A percentile compares a stretch with the other conserved stretches of the same genome.
Evolutionary conservation across 192 early-diverging fungal genomes (phyloP).

Genomic region (Nowakowskiella sp.): DNA sequence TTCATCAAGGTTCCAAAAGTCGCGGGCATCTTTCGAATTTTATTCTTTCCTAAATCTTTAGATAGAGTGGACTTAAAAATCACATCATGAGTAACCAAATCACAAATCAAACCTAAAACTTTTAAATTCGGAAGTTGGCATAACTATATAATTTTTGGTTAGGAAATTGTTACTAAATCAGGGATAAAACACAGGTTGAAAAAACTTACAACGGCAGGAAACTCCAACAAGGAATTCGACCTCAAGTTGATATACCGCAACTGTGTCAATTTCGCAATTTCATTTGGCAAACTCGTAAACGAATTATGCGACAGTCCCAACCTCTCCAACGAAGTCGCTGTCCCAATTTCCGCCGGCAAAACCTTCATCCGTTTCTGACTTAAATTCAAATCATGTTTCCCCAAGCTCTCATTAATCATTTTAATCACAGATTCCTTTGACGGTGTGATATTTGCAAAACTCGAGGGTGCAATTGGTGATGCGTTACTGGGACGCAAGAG

Average conservation of each 20-base stretch:
- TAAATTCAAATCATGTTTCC: too few relatives aligned
- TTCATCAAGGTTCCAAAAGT: conserved; percentile 25
- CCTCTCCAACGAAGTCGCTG: too few relatives aligned
- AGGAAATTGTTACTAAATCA: too few relatives aligned
- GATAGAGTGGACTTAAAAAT: neutral
- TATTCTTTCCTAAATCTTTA: conserved; percentile 34
- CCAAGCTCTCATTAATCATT: too few relatives aligned
- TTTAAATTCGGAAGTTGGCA: conserved; percentile 20
- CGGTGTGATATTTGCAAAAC: too few relatives aligned
- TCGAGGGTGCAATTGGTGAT: too few relatives aligned
- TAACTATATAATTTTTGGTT: conserved; percentile 14
- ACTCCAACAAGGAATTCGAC: conserved; percentile 26
- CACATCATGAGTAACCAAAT: too few relatives aligned
- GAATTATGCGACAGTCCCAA: conserved; percentile 34
- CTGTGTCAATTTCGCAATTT: conserved; percentile 9
- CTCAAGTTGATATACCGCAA: conserved; percentile 36
- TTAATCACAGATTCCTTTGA: too few relatives aligned
- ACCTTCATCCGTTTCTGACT: too few relatives aligned
- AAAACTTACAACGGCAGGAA: conserved; percentile 19
- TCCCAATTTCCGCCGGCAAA: too few relatives aligned
- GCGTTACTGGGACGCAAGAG: too few relatives aligned
- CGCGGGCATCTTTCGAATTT: conserved; percentile 23
- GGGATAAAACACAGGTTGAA: conserved; percentile 1
- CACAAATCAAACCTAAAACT: conserved; percentile 25
- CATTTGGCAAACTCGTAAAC: conserved; percentile 17